These are phyloP conservation scores for Veloboletus limbatus DNA, from an alignment of 1,284 basidiomycete species.

Conservation along the genomic window DNA sequence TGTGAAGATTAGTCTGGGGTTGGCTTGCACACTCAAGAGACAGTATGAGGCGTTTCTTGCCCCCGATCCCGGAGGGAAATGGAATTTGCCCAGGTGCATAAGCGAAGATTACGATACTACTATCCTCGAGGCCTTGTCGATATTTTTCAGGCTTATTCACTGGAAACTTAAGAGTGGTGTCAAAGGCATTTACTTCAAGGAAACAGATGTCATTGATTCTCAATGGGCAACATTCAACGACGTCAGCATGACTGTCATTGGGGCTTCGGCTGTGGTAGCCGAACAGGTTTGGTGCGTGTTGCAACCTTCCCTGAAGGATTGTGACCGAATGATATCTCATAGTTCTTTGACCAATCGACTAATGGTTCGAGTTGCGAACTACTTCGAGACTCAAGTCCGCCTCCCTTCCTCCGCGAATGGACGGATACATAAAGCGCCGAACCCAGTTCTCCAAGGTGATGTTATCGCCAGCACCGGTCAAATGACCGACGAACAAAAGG, in stretches of 20 bases:
- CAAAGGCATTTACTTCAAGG: constrained; percentile 93
- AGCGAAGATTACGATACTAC: constrained; percentile 88
- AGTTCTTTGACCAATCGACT: constrained; percentile 88
- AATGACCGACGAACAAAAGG: constrained; percentile 82
- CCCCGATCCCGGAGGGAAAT: constrained; percentile 83
- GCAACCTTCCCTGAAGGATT: constrained; percentile 2
- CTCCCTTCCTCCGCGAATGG: constrained; percentile 50
- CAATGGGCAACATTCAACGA: constrained; percentile 97
- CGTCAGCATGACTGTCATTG: constrained; percentile 85
- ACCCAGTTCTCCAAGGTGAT: constrained; percentile 26
- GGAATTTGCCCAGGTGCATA: constrained; percentile 88
- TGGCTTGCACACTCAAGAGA: constrained; percentile 92
- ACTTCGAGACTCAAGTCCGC: constrained; percentile 91
- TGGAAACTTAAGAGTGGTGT: constrained; percentile 94
- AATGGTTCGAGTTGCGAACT: constrained; percentile 87
- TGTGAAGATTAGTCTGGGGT: constrained; percentile 86
- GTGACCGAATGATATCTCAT: constrained; percentile 2
- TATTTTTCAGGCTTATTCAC: constrained; percentile 93
- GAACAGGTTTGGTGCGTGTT: constrained; percentile 83
- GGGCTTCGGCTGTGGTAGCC: constrained; percentile 90
- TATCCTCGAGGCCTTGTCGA: constrained; percentile 83
- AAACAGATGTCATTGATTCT: constrained; percentile 94
- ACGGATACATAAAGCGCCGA: constrained; percentile 23
- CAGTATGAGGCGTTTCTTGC: constrained; percentile 90
- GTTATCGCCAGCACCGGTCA: constrained; percentile 29